A percentile compares a stretch with the other conserved stretches of the same genome.
phyloP scores from a whole-genome alignment of 176 grass and related monocot genomes.

The Eremochloa ophiuroides region DNA sequence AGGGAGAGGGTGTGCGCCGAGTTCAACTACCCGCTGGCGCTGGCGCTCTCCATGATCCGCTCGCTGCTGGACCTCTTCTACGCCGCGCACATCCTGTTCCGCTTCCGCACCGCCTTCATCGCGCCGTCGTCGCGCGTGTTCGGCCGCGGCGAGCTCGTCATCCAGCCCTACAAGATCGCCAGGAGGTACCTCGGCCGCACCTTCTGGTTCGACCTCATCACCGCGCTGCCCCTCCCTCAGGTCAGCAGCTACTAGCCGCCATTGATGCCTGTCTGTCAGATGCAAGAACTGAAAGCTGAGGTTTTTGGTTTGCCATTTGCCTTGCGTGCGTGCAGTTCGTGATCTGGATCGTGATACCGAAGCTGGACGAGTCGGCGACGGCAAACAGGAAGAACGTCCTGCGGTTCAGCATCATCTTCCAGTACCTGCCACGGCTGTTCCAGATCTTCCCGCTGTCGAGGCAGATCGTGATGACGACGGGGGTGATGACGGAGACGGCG shows the following conservation, averaged over 20 bases:
- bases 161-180: conserved; percentile 74
- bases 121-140: conserved; percentile 93
- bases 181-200: conserved; percentile 49
- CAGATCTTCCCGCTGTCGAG: conserved; percentile 80
- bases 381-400: conserved; percentile 64
- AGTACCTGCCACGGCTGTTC: conserved; percentile 88
- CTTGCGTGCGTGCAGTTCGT: conserved; percentile 64
- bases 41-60: conserved; percentile 55
- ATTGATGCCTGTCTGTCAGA: background rate
- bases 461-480: conserved; percentile 72
- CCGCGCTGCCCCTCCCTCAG: conserved; percentile 89
- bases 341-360: conserved; percentile 68
- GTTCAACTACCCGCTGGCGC: conserved; percentile 37
- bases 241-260: background rate
- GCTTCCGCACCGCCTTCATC: conserved; percentile 82
- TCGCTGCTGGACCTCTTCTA: conserved; percentile 78
- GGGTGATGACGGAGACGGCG: conserved; percentile 83
- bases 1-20: conserved; percentile 48
- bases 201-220: conserved; percentile 77
- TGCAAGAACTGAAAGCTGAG: background rate
- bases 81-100: conserved; percentile 67
- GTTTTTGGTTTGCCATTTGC: background rate
- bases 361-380: conserved; percentile 47
- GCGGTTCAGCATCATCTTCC: conserved; percentile 71
- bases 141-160: conserved; percentile 85